phyloP scores from a whole-genome alignment of 78 protist genomes.

The Cavenderia fasciculata region DNA sequence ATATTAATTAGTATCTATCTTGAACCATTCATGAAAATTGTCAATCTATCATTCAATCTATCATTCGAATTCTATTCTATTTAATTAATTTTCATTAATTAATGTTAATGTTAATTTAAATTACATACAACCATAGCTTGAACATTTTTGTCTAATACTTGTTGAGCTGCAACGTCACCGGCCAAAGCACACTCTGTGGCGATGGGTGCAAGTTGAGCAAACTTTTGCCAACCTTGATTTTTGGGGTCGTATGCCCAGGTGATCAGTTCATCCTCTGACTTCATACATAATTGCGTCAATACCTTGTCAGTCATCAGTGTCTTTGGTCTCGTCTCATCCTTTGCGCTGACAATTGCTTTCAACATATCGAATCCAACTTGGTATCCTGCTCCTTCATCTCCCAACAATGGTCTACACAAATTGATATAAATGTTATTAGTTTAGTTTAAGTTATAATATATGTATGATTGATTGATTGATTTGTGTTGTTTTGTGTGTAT shows the following conservation, averaged over 20 bases:
- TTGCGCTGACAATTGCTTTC: constrained; percentile 18
- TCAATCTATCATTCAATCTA: background rate
- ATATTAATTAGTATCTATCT: background rate
- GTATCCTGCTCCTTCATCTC: constrained; percentile 75
- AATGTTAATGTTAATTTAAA: background rate
- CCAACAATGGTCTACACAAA: constrained; percentile 51
- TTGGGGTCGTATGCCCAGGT: constrained; percentile 68
- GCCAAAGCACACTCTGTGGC: constrained; percentile 13
- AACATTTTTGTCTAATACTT: constrained; percentile 8
- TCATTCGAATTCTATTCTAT: background rate
- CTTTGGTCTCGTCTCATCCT: constrained; percentile 45
- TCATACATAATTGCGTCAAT: constrained; percentile 7
- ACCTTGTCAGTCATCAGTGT: constrained; percentile 33
- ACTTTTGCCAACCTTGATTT: constrained; percentile 51
- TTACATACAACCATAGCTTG: constrained; percentile 34
- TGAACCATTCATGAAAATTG: background rate
- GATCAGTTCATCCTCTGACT: constrained; percentile 20
- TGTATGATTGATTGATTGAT: too few relatives aligned
- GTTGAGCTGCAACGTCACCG: constrained; percentile 47
- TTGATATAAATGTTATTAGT: too few relatives aligned
- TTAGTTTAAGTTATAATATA: too few relatives aligned
- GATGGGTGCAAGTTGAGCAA: constrained; percentile 50
- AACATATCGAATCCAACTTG: constrained; percentile 76
- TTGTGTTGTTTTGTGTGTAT: too few relatives aligned
- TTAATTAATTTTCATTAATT: background rate